Conservation (phyloP, 371 early-diverging fungal genomes). For the Mucor piriformis region DNA sequence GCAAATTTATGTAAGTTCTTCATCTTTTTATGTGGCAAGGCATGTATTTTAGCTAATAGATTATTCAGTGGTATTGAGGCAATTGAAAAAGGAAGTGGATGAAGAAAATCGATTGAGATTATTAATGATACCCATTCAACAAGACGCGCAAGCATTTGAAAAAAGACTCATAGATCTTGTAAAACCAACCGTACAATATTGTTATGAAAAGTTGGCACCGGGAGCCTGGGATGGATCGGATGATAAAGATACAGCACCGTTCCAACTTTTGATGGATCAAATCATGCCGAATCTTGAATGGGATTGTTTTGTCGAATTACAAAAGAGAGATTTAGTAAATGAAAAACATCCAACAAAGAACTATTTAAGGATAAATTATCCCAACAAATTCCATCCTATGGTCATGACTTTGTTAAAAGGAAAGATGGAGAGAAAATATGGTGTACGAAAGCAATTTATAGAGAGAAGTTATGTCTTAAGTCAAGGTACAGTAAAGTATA, state of each 20-base stretch:
- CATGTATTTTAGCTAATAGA: not conserved
- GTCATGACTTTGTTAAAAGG: constrained; percentile 49
- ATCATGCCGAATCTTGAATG: constrained; percentile 41
- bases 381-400: constrained; percentile 44
- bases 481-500: constrained; percentile 37
- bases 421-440: constrained; percentile 35
- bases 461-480: constrained; percentile 43
- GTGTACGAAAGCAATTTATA: constrained; percentile 42
- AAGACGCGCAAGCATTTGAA: constrained; percentile 35
- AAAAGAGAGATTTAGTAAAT: constrained; percentile 38
- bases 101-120: constrained; percentile 45
- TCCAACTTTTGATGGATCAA: constrained; percentile 26
- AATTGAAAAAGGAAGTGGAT: constrained; percentile 45
- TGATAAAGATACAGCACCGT: constrained; percentile 28
- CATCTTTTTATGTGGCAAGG: not conserved
- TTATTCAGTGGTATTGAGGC: constrained; percentile 39
- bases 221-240: constrained; percentile 21
- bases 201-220: constrained; percentile 28
- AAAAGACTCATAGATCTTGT: constrained; percentile 20
- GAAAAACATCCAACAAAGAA: constrained; percentile 38
- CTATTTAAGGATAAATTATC: constrained; percentile 49
- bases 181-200: constrained; percentile 29
- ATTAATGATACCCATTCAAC: constrained; percentile 42
- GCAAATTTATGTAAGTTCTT: constrained; percentile 41
- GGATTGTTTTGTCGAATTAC: constrained; percentile 28